phyloP scores from a whole-genome alignment of 2,329 filamentous ascomycete genomes.

The Sclerotinia trifoliorum region DNA sequence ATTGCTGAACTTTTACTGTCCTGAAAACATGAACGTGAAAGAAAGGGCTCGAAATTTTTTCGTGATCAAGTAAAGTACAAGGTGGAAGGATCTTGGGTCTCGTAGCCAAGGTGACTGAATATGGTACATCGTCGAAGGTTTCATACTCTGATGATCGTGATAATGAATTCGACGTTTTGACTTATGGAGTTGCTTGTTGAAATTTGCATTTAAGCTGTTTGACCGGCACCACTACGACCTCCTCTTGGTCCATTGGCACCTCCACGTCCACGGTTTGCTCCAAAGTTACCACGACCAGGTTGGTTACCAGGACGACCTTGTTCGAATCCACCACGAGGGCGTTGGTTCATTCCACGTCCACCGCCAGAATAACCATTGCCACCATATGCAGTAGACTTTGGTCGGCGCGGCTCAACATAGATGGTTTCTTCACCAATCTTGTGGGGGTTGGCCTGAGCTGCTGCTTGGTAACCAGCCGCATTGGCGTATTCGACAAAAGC shows the following conservation, averaged over 20 bases:
- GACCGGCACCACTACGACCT: constrained; percentile 54
- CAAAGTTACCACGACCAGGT: constrained; percentile 39
- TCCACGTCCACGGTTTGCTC: constrained; percentile 60
- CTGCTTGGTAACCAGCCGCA: constrained; percentile 76
- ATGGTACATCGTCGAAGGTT: constrained; percentile 22
- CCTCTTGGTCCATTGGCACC: constrained; percentile 60
- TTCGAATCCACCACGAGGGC: constrained; percentile 67
- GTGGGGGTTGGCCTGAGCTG: constrained; percentile 81
- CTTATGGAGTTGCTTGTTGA: background rate
- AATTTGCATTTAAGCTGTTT: constrained; percentile 24
- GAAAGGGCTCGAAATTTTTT: constrained; percentile 14
- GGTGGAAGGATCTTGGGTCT: constrained; percentile 15
- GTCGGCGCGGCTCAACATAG: constrained; percentile 83
- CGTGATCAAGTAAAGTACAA: constrained; percentile 23
- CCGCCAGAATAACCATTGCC: constrained; percentile 64
- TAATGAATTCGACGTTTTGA: constrained; percentile 20
- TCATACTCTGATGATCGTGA: background rate
- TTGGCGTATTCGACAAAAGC: constrained; percentile 94
- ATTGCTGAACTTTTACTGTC: constrained; percentile 22
- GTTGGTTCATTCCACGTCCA: constrained; percentile 57
- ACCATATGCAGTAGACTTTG: constrained; percentile 68
- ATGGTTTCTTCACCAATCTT: constrained; percentile 79
- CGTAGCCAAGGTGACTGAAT: constrained; percentile 21
- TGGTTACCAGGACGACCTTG: constrained; percentile 48
- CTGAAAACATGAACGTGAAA: constrained; percentile 15